phyloP scores from a whole-genome alignment of 2,329 filamentous ascomycete genomes.

The Exophiala sp. region DNA sequence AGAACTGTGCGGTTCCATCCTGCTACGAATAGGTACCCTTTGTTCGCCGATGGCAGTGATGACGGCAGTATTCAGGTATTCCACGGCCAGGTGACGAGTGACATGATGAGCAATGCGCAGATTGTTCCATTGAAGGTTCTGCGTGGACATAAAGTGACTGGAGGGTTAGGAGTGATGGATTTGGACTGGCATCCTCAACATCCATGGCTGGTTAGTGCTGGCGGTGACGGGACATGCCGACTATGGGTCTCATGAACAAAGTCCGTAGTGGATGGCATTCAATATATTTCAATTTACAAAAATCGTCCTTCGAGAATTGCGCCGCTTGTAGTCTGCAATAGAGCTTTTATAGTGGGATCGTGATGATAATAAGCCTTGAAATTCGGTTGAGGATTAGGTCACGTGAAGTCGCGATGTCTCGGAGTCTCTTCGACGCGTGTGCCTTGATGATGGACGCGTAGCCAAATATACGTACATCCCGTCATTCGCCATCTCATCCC shows the following conservation, averaged over 20 bases:
- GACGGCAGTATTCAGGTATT: slow-evolving; percentile 94
- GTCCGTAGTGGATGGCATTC: background rate
- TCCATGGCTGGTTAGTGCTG: slow-evolving; percentile 90
- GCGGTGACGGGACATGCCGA: slow-evolving; percentile 86
- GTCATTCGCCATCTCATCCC: background rate
- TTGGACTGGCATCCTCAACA: slow-evolving; percentile 93
- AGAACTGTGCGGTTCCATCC: slow-evolving; percentile 82
- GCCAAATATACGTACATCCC: no score
- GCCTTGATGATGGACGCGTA: background rate
- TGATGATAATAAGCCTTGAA: no score
- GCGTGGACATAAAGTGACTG: slow-evolving; percentile 72
- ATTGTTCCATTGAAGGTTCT: slow-evolving; percentile 96
- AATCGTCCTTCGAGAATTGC: no score
- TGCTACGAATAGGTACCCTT: slow-evolving; percentile 59
- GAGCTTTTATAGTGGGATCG: no score
- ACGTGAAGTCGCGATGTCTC: background rate
- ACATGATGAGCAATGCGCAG: slow-evolving; percentile 91
- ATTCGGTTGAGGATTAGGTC: no score
- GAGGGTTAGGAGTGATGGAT: slow-evolving; percentile 83
- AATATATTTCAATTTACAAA: background rate
- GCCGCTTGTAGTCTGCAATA: no score
- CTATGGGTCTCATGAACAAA: slow-evolving; percentile 62
- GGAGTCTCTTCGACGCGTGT: background rate
- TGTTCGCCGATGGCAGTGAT: slow-evolving; percentile 93
- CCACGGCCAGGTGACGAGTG: slow-evolving; percentile 90